Evolutionary conservation across 2,329 filamentous ascomycete genomes (phyloP).

Genomic region (Colletotrichum agaves): DNA sequence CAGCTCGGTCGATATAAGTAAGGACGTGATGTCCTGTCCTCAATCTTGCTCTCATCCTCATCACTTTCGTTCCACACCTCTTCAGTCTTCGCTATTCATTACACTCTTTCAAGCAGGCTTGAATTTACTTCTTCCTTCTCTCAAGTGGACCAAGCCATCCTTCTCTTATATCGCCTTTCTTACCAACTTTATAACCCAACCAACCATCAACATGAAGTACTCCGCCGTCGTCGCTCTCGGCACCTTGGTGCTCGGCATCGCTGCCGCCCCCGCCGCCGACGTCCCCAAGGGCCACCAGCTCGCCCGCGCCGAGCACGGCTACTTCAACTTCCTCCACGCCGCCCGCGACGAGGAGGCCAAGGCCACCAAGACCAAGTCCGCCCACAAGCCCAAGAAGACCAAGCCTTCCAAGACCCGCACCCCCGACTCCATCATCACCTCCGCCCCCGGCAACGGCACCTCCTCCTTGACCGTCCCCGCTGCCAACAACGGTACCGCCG

Average conservation of each 20-base stretch:
- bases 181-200: not conserved
- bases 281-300: constrained; percentile 13
- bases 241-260: constrained; percentile 33
- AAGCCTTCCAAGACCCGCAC: constrained; percentile 22
- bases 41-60: not conserved
- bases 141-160: constrained; percentile 29
- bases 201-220: constrained; percentile 33
- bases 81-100: constrained; percentile 13
- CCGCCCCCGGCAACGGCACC: constrained; percentile 22
- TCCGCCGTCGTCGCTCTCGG: constrained; percentile 24
- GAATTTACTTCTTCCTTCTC: constrained; percentile 26
- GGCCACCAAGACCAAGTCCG: constrained; percentile 23
- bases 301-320: constrained; percentile 28
- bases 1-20: constrained; percentile 31
- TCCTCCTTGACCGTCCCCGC: not conserved
- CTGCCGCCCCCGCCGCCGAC: constrained; percentile 23
- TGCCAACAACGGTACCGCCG: constrained; percentile 24
- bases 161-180: not conserved
- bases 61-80: constrained; percentile 9
- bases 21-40: constrained; percentile 8
- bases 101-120: constrained; percentile 37
- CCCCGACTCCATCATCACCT: constrained; percentile 28
- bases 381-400: constrained; percentile 21
- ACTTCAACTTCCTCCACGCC: constrained; percentile 31
- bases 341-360: constrained; percentile 26